Evolutionary conservation across 2,329 filamentous ascomycete genomes (phyloP).

Genomic region (Dissoconium aciculare): DNA sequence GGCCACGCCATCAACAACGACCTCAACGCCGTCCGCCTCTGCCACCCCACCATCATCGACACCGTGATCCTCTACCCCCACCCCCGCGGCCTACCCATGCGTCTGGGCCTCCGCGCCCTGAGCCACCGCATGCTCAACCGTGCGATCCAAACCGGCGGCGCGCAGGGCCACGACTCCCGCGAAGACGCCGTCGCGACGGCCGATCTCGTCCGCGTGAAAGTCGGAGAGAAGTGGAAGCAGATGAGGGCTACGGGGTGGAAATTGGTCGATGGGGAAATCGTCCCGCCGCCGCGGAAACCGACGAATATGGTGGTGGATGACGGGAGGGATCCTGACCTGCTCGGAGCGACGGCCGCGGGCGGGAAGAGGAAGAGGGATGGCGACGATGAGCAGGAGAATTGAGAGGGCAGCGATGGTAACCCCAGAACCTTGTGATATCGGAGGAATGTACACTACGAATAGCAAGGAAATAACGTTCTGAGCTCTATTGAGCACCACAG

Average conservation of each 20-base stretch:
- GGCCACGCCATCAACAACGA: conserved; percentile 95
- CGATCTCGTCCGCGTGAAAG: conserved; percentile 61
- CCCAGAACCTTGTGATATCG: too few species aligned
- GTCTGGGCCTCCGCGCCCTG: conserved; percentile 63
- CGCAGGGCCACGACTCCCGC: conserved; percentile 68
- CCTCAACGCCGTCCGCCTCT: conserved; percentile 67
- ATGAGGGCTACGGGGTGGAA: conserved; percentile 55
- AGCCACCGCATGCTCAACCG: conserved; percentile 54
- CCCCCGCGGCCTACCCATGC: conserved; percentile 56
- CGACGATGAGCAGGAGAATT: not conserved
- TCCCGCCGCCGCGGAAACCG: conserved; percentile 7
- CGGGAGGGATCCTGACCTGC: too few species aligned
- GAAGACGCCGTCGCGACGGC: conserved; percentile 86
- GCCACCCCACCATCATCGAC: conserved; percentile 75
- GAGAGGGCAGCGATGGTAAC: too few species aligned
- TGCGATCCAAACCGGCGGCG: conserved; percentile 60
- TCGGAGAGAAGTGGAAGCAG: conserved; percentile 53
- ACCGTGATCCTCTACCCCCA: conserved; percentile 77
- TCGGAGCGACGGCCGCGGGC: not conserved
- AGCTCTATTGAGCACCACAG: too few species aligned
- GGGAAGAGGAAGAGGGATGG: not conserved
- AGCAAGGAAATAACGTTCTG: too few species aligned
- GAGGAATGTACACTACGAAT: too few species aligned
- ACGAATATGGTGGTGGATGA: too few species aligned
- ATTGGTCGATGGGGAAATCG: conserved; percentile 35